Evolutionary conservation across 768 basidiomycete genomes (phyloP), one percentile per base, ranked within the genome.

Genomic region (Hygrophoropsis aurantiaca): DNA sequence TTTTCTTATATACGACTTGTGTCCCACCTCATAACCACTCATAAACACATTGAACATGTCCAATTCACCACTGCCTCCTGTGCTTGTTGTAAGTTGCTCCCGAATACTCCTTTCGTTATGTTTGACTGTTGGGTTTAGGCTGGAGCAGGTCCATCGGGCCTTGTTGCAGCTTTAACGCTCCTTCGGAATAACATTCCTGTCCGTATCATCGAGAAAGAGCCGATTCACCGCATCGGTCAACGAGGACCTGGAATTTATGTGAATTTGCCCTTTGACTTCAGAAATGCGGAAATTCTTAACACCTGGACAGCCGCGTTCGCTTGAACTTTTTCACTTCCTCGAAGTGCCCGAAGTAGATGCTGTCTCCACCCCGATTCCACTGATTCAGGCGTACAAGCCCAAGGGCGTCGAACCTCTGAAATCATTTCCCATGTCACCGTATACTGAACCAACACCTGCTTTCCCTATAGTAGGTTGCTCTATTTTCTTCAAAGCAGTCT

Each of bases 121-220:
- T 7, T 13, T 11, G 8, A 27, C 19, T 3, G 16, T 27, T 30
- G 27, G 13, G 9, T 11, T 20, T 39, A 68, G 57, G 58, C 51
- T 38, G 67, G 63, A 15, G 61, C 45, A 25, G 67, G 62, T 13
- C 64, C 66, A 11, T 44, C 61, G 0, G 67, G 70, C 19, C 58
- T 68, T 11, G 55, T 62, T 21, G 57, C 51, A 18, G 68, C 69
- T 3, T 64, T 67, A 5, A 58, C 58, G 1, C 58, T 72, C 20
- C 55, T 74, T 13, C 64, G 65, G 18, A 77, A 78, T 57, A 68
- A 71, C 4, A 59, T 80, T 15, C 67, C 74, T 9, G 72, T 81
- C 6, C 74, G 77, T 16, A 71, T 83, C 21, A 73, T 82, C 38
- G 74, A 81, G 47, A 77, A 76, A 50, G 70, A 68, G 41, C 54